Base-by-base conservation (phyloP, 1,139 yeast genomes). In the Taphrina communis region DNA sequence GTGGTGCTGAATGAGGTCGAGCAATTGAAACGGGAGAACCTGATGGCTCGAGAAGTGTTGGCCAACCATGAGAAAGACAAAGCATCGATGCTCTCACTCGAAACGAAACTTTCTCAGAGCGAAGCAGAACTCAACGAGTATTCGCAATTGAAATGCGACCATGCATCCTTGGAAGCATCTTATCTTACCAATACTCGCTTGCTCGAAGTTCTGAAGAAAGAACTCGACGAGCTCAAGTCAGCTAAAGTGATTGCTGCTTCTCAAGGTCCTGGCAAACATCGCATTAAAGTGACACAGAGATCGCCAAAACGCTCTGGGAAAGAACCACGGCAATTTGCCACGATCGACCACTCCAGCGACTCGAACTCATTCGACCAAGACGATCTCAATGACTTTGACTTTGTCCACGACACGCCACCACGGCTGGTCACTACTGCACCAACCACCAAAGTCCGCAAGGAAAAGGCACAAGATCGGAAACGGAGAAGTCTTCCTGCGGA, bases 331-430 rank as follows among this genome's bases (percentile, higher is more conserved):
- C 51, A 44, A 31, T 58, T 58, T 31, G 62, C 62, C 42, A 44
- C 36, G 5, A 21, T 58, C 17, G 25, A 44, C 38, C 42, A 36
- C 9, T 58, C 62, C 6, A 58, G 62, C 35, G 62, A 44, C 25
- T 58, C 62, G 8, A 14, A 21, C 21, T 58, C 62, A 8, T 42
- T 42, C 14, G 62, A 58, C 12, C 42, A n/a, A 2, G 60, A 41
- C 17, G 50, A 44, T 14, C 44, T 44, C 41, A 31, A 46, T 19
- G 62, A 42, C 14, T 58, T 58, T 44, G 62, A 58, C 14, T 58
- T 58, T 35, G 53, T 44, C 38, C 62, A 44, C 25, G 62, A 58
- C 41, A 44, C 53, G 6, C 62, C 62, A 8, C 53, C 62, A 3
- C 25, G 9, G 5, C 19, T 31, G 3, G 39, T 9, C 11, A 53